Percentiles rank a stretch among this genome's conserved stretches.
Evolutionary conservation across 179 eudicot species (phyloP).

Genomic region (Vitellaria paradoxa): DNA sequence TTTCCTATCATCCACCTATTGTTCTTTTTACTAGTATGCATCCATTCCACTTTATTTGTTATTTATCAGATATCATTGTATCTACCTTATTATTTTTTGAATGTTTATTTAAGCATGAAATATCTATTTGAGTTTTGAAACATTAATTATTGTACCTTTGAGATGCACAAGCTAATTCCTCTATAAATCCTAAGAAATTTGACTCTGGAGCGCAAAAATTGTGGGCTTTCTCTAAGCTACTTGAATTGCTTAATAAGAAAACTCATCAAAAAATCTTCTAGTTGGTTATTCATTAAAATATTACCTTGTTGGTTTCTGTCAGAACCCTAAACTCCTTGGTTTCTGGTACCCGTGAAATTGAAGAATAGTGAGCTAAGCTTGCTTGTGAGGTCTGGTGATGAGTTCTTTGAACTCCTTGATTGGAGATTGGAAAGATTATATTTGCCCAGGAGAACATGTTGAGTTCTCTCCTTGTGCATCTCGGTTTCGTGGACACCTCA

Average conservation of each 20-base stretch:
- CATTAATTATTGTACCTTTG: background rate
- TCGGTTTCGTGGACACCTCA: background rate
- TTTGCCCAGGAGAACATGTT: background rate
- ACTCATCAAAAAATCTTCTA: background rate
- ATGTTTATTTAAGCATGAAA: background rate
- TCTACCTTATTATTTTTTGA: background rate
- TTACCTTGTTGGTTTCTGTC: background rate
- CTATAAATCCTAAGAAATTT: background rate
- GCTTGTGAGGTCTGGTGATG: background rate
- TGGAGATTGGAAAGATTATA: conserved; percentile 5
- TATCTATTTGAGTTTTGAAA: background rate
- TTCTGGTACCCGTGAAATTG: background rate
- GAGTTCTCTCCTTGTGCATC: conserved; percentile 1
- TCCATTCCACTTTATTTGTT: background rate
- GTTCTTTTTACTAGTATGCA: background rate
- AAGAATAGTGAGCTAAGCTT: background rate
- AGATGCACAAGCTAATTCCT: background rate
- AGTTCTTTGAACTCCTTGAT: background rate
- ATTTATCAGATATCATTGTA: background rate
- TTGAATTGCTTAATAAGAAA: background rate
- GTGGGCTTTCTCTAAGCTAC: background rate
- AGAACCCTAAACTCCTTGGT: background rate
- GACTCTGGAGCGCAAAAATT: background rate
- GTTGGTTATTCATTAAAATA: background rate
- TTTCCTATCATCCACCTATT: background rate